These are phyloP conservation scores for Populus hybrid DNA, from an alignment of 441 rosid species.

Conservation along the genomic window DNA sequence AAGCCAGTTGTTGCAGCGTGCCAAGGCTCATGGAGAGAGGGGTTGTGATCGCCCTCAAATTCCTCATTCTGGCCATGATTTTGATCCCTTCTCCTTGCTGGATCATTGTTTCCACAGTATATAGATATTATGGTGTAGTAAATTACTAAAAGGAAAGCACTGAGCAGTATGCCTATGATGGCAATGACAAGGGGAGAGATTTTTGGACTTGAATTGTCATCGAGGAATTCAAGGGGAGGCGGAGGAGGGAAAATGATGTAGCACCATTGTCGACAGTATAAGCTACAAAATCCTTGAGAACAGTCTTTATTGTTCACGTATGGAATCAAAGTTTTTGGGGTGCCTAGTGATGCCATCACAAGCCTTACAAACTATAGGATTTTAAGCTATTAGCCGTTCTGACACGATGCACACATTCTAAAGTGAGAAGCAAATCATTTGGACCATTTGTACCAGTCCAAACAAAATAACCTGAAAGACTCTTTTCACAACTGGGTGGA, in stretches of 20 bases:
- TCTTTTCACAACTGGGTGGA: not conserved
- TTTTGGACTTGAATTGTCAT: slow-evolving; percentile 40
- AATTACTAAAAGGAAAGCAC: slow-evolving; percentile 69
- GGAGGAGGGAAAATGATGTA: slow-evolving; percentile 68
- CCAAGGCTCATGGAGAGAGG: slow-evolving; percentile 58
- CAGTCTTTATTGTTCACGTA: slow-evolving; percentile 61
- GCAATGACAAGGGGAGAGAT: slow-evolving; percentile 80
- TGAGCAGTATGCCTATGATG: slow-evolving; percentile 66
- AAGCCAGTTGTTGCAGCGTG: slow-evolving; percentile 43
- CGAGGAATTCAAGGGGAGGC: slow-evolving; percentile 49
- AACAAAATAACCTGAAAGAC: not conserved
- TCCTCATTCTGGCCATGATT: slow-evolving; percentile 31
- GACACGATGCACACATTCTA: not conserved
- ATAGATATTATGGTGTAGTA: slow-evolving; percentile 74
- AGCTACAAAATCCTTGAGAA: slow-evolving; percentile 63
- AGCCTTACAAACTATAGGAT: not conserved
- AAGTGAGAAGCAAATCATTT: not conserved
- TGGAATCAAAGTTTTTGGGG: slow-evolving; percentile 49
- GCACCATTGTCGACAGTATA: slow-evolving; percentile 78
- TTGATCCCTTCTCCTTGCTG: slow-evolving; percentile 26
- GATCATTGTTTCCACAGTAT: slow-evolving; percentile 41
- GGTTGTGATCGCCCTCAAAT: slow-evolving; percentile 36
- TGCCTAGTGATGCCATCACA: slow-evolving; percentile 48
- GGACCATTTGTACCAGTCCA: not conserved
- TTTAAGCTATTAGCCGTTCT: not conserved